These are phyloP conservation scores for Mycena rosella DNA, from an alignment of 768 basidiomycete genomes.

Conservation along the genomic window DNA sequence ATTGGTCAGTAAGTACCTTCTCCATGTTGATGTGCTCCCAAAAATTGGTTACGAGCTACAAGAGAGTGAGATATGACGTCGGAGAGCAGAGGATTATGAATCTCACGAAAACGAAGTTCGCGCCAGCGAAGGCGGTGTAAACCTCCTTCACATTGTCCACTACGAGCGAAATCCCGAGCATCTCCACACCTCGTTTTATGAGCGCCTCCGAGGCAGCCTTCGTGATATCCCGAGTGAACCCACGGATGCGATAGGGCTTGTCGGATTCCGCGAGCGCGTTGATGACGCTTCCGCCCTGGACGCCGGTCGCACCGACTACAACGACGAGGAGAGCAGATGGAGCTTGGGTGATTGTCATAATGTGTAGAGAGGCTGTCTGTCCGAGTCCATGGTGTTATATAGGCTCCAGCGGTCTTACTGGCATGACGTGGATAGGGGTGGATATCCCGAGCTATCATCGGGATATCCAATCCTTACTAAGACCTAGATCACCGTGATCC, in stretches of 20 bases:
- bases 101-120: conserved; percentile 20
- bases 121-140: conserved; percentile 14
- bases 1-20: not conserved
- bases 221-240: conserved; percentile 12
- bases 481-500: too few species aligned
- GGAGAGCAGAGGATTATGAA: not conserved
- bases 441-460: too few species aligned
- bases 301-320: conserved; percentile 25
- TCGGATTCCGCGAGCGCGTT: conserved; percentile 27
- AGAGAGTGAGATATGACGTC: not conserved
- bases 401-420: too few species aligned
- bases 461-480: too few species aligned
- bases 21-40: conserved; percentile 19
- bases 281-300: conserved; percentile 30
- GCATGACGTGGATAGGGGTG: too few species aligned
- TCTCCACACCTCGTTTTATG: conserved; percentile 14
- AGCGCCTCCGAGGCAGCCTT: conserved; percentile 10
- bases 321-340: conserved; percentile 26
- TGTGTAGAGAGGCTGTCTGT: too few species aligned
- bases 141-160: conserved; percentile 18
- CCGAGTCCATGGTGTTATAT: too few species aligned
- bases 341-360: conserved; percentile 27
- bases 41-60: conserved; percentile 26
- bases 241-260: conserved; percentile 27
- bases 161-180: conserved; percentile 12